Base-by-base conservation (phyloP, 306 rosid species). In the Clitoria ternatea region DNA sequence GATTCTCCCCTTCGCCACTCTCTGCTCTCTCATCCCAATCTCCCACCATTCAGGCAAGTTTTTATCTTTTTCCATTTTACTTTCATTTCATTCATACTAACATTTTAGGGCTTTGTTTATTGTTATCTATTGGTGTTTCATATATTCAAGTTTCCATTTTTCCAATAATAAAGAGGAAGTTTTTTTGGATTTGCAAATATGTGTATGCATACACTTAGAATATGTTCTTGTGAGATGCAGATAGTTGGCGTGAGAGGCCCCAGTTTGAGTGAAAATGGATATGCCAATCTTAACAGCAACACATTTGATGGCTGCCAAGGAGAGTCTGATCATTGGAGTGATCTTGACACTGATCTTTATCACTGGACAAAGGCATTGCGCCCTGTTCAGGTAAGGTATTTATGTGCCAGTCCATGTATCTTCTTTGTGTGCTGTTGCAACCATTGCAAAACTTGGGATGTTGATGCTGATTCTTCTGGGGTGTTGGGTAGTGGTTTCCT, bases 311-410 rank as follows among this genome's bases (percentile, higher is more conserved):
- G 70, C 20, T 59, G 26, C 62, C 72, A 55, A 56, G 79, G 48
- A 17, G 87, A 81, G 75, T 66, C 42, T 62, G 84, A 81, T 73
- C 18, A 36, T 73, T 89, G 97, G 97, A 77, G 72, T 74, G 89
- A 81, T 50, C 54, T 93, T 74, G 92, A 93, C 26, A 33, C 85
- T 66, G 96, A 90, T 84, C 90, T 93, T 85, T 81, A 85, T 71
- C 78, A 87, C 84, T 93, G 98, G 98, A 87, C 95, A 29, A 88
- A 89, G 85, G 64, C 79, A 18, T 80, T 90, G 40, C 93, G 92
- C 52, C 97, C 97, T 7, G 96, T 90, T 76, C 98, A 93, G 94
- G 98, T 93, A 61, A 93, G 90, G 96, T 93, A 47, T 26, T 79
- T 13, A 11, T 36, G 62, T 57, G 36, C 23, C 3, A 4, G 13